Conservation (phyloP, 441 rosid species). For the Adansonia grandidieri region DNA sequence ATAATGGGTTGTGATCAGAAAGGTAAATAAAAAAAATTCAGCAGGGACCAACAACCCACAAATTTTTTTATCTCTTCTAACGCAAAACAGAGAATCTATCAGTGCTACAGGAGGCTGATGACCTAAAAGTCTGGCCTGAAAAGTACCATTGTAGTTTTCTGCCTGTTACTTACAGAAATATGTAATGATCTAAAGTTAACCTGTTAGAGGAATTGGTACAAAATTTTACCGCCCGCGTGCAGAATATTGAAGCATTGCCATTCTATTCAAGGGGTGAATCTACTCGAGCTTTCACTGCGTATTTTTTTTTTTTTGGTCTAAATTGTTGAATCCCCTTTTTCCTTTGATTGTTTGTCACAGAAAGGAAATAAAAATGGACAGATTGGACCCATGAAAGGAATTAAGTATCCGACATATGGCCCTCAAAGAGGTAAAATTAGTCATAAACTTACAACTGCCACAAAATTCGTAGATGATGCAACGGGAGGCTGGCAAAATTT, state of each 20-base stretch:
- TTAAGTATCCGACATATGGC: conserved; percentile 38
- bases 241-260: not conserved
- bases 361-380: conserved; percentile 23
- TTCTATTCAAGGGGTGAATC: conserved; percentile 1
- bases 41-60: not conserved
- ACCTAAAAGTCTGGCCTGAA: not conserved
- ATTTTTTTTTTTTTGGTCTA: not conserved
- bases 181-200: not conserved
- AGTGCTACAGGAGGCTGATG: not conserved
- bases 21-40: not conserved
- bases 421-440: conserved; percentile 36
- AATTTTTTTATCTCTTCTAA: not conserved
- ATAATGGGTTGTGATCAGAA: not conserved
- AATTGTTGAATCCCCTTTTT: not conserved
- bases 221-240: not conserved
- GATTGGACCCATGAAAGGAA: conserved; percentile 48
- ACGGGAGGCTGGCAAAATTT: conserved; percentile 7
- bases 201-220: not conserved
- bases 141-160: conserved; percentile 6
- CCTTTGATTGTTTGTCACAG: conserved; percentile 28
- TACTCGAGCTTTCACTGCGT: conserved; percentile 21
- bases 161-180: not conserved
- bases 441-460: conserved; percentile 37
- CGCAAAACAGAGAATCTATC: conserved; percentile 12
- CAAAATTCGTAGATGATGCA: conserved; percentile 33